phyloP scores from a whole-genome alignment of 1,284 basidiomycete genomes.

The Ustilago cynodontis region DNA sequence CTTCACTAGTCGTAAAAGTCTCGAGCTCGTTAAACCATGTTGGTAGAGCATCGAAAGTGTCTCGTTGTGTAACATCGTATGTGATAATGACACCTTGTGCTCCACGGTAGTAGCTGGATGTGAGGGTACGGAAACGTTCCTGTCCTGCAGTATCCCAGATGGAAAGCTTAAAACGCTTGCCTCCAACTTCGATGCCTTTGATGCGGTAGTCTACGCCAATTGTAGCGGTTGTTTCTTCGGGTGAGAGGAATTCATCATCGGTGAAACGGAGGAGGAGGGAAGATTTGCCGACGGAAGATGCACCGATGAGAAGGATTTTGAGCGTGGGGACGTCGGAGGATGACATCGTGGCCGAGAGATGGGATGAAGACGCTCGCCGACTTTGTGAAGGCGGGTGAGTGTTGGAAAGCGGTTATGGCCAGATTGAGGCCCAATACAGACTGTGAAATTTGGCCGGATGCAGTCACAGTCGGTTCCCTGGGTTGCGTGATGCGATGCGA shows the following conservation, averaged over 20 bases:
- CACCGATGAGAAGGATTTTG: conserved; percentile 76
- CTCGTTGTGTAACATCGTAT: conserved; percentile 91
- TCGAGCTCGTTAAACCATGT: conserved; percentile 95
- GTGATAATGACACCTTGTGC: conserved; percentile 95
- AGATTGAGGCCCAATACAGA: neutral
- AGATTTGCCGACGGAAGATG: conserved; percentile 88
- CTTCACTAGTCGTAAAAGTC: conserved; percentile 79
- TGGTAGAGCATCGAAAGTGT: conserved; percentile 90
- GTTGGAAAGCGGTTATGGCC: neutral
- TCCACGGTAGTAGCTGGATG: conserved; percentile 89
- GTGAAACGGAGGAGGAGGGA: conserved; percentile 92
- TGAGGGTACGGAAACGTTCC: conserved; percentile 79
- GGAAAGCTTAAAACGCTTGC: conserved; percentile 73
- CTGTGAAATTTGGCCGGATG: neutral
- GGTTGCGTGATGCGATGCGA: neutral
- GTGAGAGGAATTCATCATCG: conserved; percentile 93
- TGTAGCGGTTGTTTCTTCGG: conserved; percentile 94
- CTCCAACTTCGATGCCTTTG: conserved; percentile 72
- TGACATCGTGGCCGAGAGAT: conserved; percentile 17
- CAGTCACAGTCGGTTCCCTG: too few species aligned
- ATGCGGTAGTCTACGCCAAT: conserved; percentile 78
- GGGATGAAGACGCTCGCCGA: neutral
- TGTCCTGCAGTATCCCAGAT: conserved; percentile 73
- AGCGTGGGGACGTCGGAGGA: conserved; percentile 68
- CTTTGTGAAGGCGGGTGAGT: neutral